Evolutionary conservation across 441 rosid species (phyloP).

Genomic region (Populus trichocarpa): DNA sequence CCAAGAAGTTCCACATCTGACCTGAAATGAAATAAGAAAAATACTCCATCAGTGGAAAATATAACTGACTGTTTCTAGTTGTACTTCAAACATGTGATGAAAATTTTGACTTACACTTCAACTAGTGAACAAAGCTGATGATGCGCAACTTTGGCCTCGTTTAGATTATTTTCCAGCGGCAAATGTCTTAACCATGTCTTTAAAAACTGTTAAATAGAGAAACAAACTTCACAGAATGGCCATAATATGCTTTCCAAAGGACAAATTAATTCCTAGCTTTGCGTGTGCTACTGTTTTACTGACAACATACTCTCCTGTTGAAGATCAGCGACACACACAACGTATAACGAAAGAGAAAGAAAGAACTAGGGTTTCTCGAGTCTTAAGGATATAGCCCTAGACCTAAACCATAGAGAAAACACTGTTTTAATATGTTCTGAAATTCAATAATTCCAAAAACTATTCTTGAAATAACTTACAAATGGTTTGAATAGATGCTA

Average conservation of each 20-base stretch:
- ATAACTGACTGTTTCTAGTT: neutral
- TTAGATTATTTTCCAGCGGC: neutral
- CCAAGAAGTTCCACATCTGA: neutral
- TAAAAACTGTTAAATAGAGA: neutral
- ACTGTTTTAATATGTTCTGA: too few species aligned
- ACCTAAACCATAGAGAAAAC: too few species aligned
- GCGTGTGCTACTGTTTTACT: neutral
- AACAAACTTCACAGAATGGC: neutral
- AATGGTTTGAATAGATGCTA: too few species aligned
- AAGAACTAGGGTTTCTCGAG: too few species aligned
- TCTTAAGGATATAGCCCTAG: too few species aligned
- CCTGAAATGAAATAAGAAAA: neutral
- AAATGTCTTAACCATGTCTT: neutral
- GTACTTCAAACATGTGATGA: neutral
- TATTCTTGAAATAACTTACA: too few species aligned
- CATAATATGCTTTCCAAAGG: neutral
- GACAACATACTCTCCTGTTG: neutral
- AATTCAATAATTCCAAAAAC: too few species aligned
- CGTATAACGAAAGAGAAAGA: too few species aligned
- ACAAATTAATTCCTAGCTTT: neutral
- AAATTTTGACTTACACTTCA: neutral
- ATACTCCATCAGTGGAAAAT: neutral
- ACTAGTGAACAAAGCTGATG: neutral
- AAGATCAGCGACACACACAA: too few species aligned
- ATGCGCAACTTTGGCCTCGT: neutral